These are phyloP conservation scores for Cystoderma amianthinum DNA, from an alignment of 768 basidiomycete species.

Conservation along the genomic window DNA sequence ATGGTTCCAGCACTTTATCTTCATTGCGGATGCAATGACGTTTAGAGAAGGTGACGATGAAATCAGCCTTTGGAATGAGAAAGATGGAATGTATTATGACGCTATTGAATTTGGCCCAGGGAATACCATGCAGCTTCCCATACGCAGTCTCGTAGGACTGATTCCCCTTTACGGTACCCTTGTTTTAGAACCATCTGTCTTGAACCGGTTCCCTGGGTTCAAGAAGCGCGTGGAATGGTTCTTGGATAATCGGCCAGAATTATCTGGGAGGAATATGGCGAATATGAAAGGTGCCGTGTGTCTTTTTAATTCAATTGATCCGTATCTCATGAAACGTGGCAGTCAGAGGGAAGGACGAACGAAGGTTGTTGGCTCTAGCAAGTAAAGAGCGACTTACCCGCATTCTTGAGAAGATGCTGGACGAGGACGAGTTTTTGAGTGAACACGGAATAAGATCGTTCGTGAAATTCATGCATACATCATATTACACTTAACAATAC, in stretches of 20 bases:
- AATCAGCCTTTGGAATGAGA: slow-evolving; percentile 87
- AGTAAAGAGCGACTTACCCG: slow-evolving; percentile 84
- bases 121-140: slow-evolving; percentile 83
- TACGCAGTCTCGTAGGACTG: slow-evolving; percentile 93
- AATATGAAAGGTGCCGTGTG: slow-evolving; percentile 74
- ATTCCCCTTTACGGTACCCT: slow-evolving; percentile 95
- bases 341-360: slow-evolving; percentile 72
- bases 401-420: slow-evolving; percentile 94
- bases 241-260: slow-evolving; percentile 83
- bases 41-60: slow-evolving; percentile 75
- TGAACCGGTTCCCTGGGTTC: slow-evolving; percentile 95
- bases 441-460: slow-evolving; percentile 95
- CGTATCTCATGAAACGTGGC: slow-evolving; percentile 1
- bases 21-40: slow-evolving; percentile 99
- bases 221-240: slow-evolving; percentile 99
- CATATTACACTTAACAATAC: not conserved
- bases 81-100: slow-evolving; percentile 98
- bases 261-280: slow-evolving; percentile 89
- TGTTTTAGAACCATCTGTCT: slow-evolving; percentile 82
- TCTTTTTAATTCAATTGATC: not conserved
- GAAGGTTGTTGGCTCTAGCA: slow-evolving; percentile 82
- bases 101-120: slow-evolving; percentile 85
- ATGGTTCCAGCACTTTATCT: slow-evolving; percentile 83
- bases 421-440: slow-evolving; percentile 94
- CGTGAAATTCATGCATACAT: slow-evolving; percentile 22